A percentile compares a stretch with the other conserved stretches of the same genome.
phyloP scores from a whole-genome alignment of 768 basidiomycete genomes.

The Floccularia luteovirens region DNA sequence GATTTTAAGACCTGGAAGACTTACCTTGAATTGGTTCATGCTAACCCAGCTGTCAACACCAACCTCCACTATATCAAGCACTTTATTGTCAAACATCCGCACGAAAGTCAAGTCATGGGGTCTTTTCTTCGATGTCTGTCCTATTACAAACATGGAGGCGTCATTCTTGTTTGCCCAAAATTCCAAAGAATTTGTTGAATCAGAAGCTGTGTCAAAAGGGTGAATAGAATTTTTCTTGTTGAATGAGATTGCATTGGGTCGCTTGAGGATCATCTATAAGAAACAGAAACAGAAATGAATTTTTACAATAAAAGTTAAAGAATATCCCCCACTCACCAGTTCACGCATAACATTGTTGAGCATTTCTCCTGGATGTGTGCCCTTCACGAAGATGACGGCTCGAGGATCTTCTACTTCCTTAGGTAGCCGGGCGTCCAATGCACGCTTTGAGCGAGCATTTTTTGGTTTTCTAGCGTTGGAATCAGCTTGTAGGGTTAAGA shows the following conservation, averaged over 20 bases:
- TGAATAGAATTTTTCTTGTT: conserved; percentile 88
- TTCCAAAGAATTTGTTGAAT: conserved; percentile 55
- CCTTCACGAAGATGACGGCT: conserved; percentile 85
- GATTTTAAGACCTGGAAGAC: conserved; percentile 12
- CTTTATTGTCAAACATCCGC: conserved; percentile 76
- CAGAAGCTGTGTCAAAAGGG: conserved; percentile 77
- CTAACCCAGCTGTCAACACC: conserved; percentile 76
- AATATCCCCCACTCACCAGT: conserved; percentile 37
- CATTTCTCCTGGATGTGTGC: conserved; percentile 78
- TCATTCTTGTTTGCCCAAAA: conserved; percentile 96
- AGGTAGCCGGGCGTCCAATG: conserved; percentile 75
- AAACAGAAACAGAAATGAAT: neutral
- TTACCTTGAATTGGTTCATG: conserved; percentile 82
- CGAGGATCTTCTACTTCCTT: conserved; percentile 87
- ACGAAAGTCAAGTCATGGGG: conserved; percentile 83
- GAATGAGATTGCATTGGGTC: conserved; percentile 86
- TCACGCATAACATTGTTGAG: conserved; percentile 83
- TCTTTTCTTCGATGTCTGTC: conserved; percentile 90
- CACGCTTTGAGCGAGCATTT: conserved; percentile 93
- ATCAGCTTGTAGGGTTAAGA: too few relatives aligned
- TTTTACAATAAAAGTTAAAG: neutral
- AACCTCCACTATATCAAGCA: conserved; percentile 94
- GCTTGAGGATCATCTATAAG: conserved; percentile 87
- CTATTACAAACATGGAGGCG: conserved; percentile 83
- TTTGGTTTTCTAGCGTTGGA: conserved; percentile 83